These are phyloP conservation scores for Globisporangium uncinulatum DNA, from an alignment of 352 stramenopile species.

Conservation along the genomic window DNA sequence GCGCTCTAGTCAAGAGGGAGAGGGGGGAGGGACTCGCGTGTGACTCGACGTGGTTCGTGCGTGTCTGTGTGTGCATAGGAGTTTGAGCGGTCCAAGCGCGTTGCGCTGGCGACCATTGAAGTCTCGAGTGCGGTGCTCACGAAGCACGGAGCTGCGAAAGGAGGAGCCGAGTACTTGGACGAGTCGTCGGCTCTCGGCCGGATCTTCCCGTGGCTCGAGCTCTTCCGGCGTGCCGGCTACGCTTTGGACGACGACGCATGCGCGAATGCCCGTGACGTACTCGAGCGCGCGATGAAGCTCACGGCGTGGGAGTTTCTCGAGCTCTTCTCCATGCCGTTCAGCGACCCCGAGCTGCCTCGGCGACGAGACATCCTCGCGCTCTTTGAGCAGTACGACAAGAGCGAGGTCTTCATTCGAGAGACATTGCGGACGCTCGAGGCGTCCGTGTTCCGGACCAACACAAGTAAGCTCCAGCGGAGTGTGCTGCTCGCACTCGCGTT, in stretches of 20 bases:
- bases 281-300: constrained; percentile 34
- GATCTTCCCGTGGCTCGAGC: constrained; percentile 60
- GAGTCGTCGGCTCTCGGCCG: constrained; percentile 13
- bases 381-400: constrained; percentile 50
- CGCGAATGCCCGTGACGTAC: constrained; percentile 26
- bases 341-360: constrained; percentile 44
- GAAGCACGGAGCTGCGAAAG: too few relatives aligned
- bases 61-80: constrained; percentile 11
- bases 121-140: constrained; percentile 8
- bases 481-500: constrained; percentile 62
- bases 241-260: constrained; percentile 48
- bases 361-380: constrained; percentile 58
- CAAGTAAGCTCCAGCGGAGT: constrained; percentile 22
- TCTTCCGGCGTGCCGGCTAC: constrained; percentile 57
- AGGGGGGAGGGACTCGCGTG: too few relatives aligned
- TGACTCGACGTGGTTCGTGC: too few relatives aligned
- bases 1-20: too few relatives aligned
- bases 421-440: constrained; percentile 36
- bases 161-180: constrained; percentile 2
- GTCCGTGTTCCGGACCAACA: constrained; percentile 46
- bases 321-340: constrained; percentile 79
- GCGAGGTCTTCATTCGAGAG: constrained; percentile 51
- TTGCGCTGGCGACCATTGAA: constrained; percentile 14
- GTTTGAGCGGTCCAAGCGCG: constrained; percentile 17
- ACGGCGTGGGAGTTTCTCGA: constrained; percentile 74